phyloP scores from a whole-genome alignment of 352 stramenopile species.

The Nothophytophthora sp. region DNA sequence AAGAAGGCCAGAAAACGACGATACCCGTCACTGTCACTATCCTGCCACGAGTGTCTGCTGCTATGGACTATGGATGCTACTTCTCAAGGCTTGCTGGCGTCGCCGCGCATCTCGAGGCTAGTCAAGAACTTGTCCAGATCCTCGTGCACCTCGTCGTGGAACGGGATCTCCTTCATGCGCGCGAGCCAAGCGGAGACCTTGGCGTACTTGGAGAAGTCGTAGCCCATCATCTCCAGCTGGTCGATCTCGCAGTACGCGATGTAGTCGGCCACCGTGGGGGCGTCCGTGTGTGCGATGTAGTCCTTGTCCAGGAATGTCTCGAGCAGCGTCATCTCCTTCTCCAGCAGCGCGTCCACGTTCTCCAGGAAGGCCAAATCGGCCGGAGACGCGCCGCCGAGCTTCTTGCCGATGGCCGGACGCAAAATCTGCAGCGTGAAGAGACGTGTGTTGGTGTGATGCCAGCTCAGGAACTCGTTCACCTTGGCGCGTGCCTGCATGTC shows the following conservation, averaged over 20 bases:
- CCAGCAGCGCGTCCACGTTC: slow-evolving; percentile 30
- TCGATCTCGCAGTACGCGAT: slow-evolving; percentile 57
- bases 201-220: slow-evolving; percentile 43
- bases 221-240: slow-evolving; percentile 46
- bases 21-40: slow-evolving; percentile 16
- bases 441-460: slow-evolving; percentile 45
- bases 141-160: slow-evolving; percentile 20
- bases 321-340: slow-evolving; percentile 29
- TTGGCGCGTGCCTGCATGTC: slow-evolving; percentile 37
- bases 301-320: slow-evolving; percentile 44
- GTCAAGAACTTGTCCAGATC: slow-evolving; percentile 7
- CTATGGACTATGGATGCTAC: too few species aligned
- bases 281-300: slow-evolving; percentile 40
- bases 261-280: slow-evolving; percentile 48
- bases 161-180: slow-evolving; percentile 28
- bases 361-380: slow-evolving; percentile 27
- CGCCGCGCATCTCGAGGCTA: background rate
- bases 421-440: slow-evolving; percentile 37
- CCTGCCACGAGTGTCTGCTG: slow-evolving; percentile 3
- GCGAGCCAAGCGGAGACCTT: slow-evolving; percentile 42
- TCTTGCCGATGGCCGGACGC: slow-evolving; percentile 18
- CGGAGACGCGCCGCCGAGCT: slow-evolving; percentile 13
- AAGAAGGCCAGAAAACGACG: background rate
- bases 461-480: slow-evolving; percentile 53
- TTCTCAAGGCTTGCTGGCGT: background rate